Conservation (phyloP, 345 rosid species). For the Citrus reticulata region DNA sequence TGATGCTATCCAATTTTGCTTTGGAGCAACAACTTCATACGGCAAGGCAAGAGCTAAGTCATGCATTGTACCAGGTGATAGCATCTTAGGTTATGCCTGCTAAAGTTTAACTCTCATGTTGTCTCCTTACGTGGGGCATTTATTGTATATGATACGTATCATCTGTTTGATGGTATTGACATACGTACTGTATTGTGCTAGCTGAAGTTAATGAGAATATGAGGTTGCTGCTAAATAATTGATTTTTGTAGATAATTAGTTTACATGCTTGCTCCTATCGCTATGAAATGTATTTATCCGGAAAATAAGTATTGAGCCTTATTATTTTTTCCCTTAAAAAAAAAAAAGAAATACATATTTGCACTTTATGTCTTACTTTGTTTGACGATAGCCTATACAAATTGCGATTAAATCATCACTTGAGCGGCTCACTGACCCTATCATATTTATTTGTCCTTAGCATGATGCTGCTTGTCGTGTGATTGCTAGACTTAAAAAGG, state of each 20-base stretch:
- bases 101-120: not conserved
- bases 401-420: not conserved
- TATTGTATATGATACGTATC: not conserved
- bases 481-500: slow-evolving; percentile 94
- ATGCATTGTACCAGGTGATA: slow-evolving; percentile 91
- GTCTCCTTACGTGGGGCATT: not conserved
- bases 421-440: not conserved
- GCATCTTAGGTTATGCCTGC: not conserved
- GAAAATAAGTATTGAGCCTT: not conserved
- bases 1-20: slow-evolving; percentile 92
- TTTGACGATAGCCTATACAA: not conserved
- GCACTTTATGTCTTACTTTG: not conserved
- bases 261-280: not conserved
- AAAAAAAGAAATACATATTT: not conserved
- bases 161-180: not conserved
- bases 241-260: not conserved
- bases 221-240: not conserved
- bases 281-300: not conserved
- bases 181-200: not conserved
- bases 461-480: slow-evolving; percentile 99
- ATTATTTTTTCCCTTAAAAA: not conserved
- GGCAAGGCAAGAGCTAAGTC: slow-evolving; percentile 97
- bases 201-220: not conserved
- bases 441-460: slow-evolving; percentile 34
- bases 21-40: slow-evolving; percentile 95